Evolutionary conservation across 306 rosid species (phyloP).

Genomic region (Prinsepia uniflora): DNA sequence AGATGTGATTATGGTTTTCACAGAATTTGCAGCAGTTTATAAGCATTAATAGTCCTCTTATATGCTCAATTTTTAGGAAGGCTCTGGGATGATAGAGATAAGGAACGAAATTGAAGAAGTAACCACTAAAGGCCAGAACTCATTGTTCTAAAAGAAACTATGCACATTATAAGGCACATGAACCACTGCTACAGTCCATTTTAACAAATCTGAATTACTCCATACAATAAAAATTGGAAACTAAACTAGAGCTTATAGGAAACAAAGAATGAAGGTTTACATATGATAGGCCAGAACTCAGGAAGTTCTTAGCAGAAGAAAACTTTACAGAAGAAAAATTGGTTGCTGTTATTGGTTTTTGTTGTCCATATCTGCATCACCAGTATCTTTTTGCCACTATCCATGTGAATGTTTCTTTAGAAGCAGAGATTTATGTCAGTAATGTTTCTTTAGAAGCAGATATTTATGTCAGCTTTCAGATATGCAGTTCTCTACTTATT

Average conservation of each 20-base stretch:
- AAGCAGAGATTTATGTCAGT: too few relatives aligned
- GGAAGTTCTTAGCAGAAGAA: too few relatives aligned
- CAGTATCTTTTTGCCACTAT: too few relatives aligned
- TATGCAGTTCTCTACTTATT: too few relatives aligned
- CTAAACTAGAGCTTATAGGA: not conserved
- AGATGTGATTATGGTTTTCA: not conserved
- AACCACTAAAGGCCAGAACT: not conserved
- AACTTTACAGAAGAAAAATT: too few relatives aligned
- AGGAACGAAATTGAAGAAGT: not conserved
- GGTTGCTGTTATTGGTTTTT: too few relatives aligned
- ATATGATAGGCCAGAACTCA: too few relatives aligned
- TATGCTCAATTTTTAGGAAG: not conserved
- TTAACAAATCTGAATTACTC: not conserved
- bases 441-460: too few relatives aligned
- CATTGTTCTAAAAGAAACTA: not conserved
- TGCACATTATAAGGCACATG: not conserved
- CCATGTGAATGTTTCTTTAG: too few relatives aligned
- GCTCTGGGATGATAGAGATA: not conserved
- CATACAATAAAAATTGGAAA: not conserved
- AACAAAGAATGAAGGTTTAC: not conserved
- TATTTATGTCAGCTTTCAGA: too few relatives aligned
- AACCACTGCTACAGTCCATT: not conserved
- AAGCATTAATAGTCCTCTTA: not conserved
- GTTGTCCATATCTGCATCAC: too few relatives aligned
- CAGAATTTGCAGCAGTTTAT: not conserved